Conservation (phyloP, 345 rosid genomes). For the Lenwebbia sp. region DNA sequence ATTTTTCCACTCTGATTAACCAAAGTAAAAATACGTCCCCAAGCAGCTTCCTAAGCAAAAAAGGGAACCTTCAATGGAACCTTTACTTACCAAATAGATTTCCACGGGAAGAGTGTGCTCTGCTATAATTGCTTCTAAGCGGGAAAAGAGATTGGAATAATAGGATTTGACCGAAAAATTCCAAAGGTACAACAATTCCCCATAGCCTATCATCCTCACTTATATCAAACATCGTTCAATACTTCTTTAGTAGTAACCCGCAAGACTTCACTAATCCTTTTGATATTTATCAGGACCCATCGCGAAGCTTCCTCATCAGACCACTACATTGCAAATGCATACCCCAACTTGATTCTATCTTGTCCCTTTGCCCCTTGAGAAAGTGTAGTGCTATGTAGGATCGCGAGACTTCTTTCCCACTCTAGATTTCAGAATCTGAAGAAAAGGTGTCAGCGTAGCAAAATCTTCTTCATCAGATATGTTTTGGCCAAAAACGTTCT, state of each 20-base stretch:
- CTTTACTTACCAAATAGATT: background rate
- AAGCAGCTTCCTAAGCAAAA: background rate
- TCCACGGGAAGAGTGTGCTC: background rate
- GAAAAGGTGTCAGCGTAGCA: background rate
- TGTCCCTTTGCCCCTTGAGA: background rate
- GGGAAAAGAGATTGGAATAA: background rate
- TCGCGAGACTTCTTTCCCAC: background rate
- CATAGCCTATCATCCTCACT: background rate
- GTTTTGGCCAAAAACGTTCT: background rate
- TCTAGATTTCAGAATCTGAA: background rate
- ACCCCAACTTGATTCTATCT: background rate
- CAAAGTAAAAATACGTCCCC: background rate
- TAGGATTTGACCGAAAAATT: background rate
- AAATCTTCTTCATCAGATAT: background rate
- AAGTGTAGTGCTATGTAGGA: background rate
- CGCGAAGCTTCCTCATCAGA: background rate
- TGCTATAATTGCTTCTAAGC: background rate
- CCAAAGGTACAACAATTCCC: background rate
- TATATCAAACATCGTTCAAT: background rate
- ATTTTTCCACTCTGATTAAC: background rate
- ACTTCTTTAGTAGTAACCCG: background rate
- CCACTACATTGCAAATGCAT: background rate
- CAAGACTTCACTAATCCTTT: background rate
- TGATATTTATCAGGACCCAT: background rate
- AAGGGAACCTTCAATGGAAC: background rate